Percentiles rank a stretch among this genome's conserved stretches.
Evolutionary conservation across 169 alveolate species (phyloP).

Genomic region (Plasmodium ovale): DNA sequence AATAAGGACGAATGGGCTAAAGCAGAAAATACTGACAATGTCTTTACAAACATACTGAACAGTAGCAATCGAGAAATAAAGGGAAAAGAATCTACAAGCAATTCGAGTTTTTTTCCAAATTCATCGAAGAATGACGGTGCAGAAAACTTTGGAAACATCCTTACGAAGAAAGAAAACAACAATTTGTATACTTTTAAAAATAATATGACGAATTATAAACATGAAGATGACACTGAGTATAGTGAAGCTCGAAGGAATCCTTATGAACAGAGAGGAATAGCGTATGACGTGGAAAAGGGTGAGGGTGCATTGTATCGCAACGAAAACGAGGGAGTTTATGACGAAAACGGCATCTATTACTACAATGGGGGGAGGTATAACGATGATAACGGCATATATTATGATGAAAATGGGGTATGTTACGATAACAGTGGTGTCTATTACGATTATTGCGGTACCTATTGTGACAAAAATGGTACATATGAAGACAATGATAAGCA

Average conservation of each 20-base stretch:
- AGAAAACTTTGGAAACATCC: neutral
- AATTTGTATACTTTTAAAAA: slow-evolving; percentile 12
- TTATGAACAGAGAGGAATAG: no score
- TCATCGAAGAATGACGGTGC: slow-evolving; percentile 2
- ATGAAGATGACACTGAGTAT: slow-evolving; percentile 6
- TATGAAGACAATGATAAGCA: slow-evolving; percentile 2
- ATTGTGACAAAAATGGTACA: slow-evolving; percentile 1
- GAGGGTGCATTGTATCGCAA: neutral
- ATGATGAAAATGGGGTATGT: slow-evolving; percentile 18
- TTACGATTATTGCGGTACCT: neutral
- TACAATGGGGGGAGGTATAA: neutral
- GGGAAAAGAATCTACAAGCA: neutral
- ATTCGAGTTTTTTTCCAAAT: no score
- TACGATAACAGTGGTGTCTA: slow-evolving; percentile 21
- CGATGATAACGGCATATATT: slow-evolving; percentile 15
- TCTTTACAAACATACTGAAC: neutral
- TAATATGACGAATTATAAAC: slow-evolving; percentile 3
- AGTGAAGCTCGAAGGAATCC: slow-evolving; percentile 12
- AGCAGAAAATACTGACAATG: no score
- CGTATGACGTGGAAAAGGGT: no score
- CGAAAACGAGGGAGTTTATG: slow-evolving; percentile 1
- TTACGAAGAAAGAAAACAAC: neutral
- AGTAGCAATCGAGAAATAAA: neutral
- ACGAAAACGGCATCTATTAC: neutral
- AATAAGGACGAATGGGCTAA: no score